phyloP scores from a whole-genome alignment of 192 early-diverging fungal genomes.

The Kappamyces sp. region DNA sequence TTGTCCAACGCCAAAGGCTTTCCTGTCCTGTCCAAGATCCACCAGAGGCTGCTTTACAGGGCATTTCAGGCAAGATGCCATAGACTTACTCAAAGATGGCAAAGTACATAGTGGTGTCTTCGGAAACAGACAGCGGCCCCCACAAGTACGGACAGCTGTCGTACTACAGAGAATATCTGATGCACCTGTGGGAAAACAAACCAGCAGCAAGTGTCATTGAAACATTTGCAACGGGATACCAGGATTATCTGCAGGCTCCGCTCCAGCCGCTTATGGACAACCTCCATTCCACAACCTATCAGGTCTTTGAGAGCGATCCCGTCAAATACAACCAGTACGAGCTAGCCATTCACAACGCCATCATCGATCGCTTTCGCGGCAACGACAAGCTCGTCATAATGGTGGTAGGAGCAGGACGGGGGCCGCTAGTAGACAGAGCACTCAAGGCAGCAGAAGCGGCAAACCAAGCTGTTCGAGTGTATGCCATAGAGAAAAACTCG shows the following conservation, averaged over 20 bases:
- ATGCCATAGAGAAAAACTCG: constrained; percentile 95
- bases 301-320: constrained; percentile 92
- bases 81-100: neutral
- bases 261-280: constrained; percentile 89
- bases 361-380: constrained; percentile 29
- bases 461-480: constrained; percentile 55
- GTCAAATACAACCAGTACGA: constrained; percentile 93
- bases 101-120: neutral
- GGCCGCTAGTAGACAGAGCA: constrained; percentile 85
- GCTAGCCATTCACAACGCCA: constrained; percentile 39
- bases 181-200: constrained; percentile 60
- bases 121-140: neutral
- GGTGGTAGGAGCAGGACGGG: constrained; percentile 93
- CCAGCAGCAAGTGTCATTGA: constrained; percentile 60
- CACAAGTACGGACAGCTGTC: constrained; percentile 17
- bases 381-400: constrained; percentile 59
- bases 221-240: constrained; percentile 74
- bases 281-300: constrained; percentile 87
- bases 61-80: constrained; percentile 22
- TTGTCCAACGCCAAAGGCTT: constrained; percentile 72
- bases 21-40: constrained; percentile 75
- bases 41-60: constrained; percentile 63
- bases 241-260: constrained; percentile 81
- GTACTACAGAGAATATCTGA: constrained; percentile 73
- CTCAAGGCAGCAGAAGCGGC: constrained; percentile 67